These are phyloP conservation scores for Aspergillus vadensis DNA, from an alignment of 2,329 filamentous ascomycete genomes.

Conservation along the genomic window DNA sequence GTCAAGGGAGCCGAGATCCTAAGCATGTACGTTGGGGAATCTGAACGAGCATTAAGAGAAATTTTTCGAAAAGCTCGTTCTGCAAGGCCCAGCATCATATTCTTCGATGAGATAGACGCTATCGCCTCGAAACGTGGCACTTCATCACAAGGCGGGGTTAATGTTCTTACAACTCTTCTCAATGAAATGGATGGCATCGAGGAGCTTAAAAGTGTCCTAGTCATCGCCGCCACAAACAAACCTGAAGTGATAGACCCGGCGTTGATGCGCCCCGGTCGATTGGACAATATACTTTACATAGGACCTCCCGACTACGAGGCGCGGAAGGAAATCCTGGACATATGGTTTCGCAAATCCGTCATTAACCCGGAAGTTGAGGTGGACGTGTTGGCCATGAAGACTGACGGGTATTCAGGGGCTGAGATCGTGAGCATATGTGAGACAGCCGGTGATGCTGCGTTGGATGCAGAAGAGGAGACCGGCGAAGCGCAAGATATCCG, in stretches of 20 bases:
- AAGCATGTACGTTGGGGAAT: conserved; percentile 96
- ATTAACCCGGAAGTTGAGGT: conserved; percentile 67
- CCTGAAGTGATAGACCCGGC: conserved; percentile 85
- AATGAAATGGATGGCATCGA: conserved; percentile 98
- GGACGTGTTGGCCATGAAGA: conserved; percentile 60
- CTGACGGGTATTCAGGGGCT: conserved; percentile 81
- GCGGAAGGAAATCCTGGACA: conserved; percentile 72
- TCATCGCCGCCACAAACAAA: conserved; percentile 89
- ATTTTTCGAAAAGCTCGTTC: conserved; percentile 82
- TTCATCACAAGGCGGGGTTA: conserved; percentile 60
- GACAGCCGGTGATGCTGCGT: conserved; percentile 52
- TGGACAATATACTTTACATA: conserved; percentile 84
- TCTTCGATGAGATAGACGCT: conserved; percentile 95
- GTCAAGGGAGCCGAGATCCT: conserved; percentile 92
- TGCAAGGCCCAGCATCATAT: conserved; percentile 89
- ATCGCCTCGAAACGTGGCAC: conserved; percentile 65
- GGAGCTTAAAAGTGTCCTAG: conserved; percentile 75
- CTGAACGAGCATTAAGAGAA: conserved; percentile 80
- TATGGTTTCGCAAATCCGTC: conserved; percentile 64
- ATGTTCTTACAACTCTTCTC: conserved; percentile 84
- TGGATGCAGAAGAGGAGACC: conserved; percentile 55
- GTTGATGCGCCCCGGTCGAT: conserved; percentile 79
- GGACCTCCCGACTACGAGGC: conserved; percentile 74
- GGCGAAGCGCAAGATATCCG: conserved; percentile 40
- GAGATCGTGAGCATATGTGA: conserved; percentile 70